A percentile compares a stretch with the other conserved stretches of the same genome.
Conservation (phyloP, 768 basidiomycete genomes). For the Rhizopogon roseolus region DNA sequence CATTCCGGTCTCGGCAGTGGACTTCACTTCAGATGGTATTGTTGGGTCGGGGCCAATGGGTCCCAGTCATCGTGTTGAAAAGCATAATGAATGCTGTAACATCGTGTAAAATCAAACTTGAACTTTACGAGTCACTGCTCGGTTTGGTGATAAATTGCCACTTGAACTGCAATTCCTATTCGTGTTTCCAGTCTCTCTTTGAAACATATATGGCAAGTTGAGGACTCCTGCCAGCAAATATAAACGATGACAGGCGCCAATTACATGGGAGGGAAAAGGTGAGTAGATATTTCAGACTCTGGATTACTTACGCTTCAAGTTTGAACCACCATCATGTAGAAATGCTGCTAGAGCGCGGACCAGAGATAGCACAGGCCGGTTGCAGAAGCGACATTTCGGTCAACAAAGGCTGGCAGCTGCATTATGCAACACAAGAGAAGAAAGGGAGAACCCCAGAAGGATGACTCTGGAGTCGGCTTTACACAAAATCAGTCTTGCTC, state of each 20-base stretch:
- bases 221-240: background rate
- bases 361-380: constrained; percentile 49
- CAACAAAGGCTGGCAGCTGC: constrained; percentile 51
- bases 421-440: constrained; percentile 21
- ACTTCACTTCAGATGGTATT: no score
- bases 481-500: constrained; percentile 21
- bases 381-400: constrained; percentile 58
- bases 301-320: background rate
- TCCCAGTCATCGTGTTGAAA: no score
- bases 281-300: constrained; percentile 1
- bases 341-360: constrained; percentile 54
- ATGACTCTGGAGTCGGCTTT: constrained; percentile 7
- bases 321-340: constrained; percentile 26
- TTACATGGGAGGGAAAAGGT: constrained; percentile 76
- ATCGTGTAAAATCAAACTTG: no score
- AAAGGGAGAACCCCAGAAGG: background rate
- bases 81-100: no score
- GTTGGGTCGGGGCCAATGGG: no score
- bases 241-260: constrained; percentile 60
- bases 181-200: no score
- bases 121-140: no score
- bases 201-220: no score
- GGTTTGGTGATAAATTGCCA: no score
- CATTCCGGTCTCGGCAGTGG: no score
- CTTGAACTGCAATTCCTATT: no score